These are phyloP conservation scores for Phytophthora macrochlamydospora DNA, from an alignment of 352 stramenopile genomes.

Conservation along the genomic window DNA sequence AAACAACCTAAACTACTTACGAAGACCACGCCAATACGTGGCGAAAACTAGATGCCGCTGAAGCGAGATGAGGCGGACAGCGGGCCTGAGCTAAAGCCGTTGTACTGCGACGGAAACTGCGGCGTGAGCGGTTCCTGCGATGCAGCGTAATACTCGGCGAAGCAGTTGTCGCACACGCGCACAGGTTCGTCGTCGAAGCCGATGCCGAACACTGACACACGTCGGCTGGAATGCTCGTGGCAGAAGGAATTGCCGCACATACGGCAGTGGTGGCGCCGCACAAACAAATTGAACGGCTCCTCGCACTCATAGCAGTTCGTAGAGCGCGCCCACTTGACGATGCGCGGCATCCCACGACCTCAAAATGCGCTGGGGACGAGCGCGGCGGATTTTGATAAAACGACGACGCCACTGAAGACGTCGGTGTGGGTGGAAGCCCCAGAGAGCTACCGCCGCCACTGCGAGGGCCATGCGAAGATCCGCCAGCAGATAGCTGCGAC, in stretches of 20 bases:
- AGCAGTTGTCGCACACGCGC: constrained; percentile 88
- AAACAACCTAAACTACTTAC: neutral
- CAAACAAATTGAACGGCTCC: constrained; percentile 83
- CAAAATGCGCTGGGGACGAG: constrained; percentile 33
- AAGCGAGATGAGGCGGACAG: constrained; percentile 37
- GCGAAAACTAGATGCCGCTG: constrained; percentile 32
- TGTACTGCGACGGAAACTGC: constrained; percentile 24
- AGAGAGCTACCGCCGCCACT: constrained; percentile 35
- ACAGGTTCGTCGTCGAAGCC: constrained; percentile 86
- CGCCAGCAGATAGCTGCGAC: constrained; percentile 43
- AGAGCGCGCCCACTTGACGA: constrained; percentile 84
- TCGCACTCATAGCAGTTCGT: constrained; percentile 87
- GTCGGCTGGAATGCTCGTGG: constrained; percentile 82
- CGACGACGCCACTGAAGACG: constrained; percentile 35
- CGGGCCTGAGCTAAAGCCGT: constrained; percentile 30
- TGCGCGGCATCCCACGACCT: constrained; percentile 47
- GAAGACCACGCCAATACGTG: neutral
- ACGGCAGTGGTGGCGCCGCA: constrained; percentile 84
- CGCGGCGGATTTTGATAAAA: constrained; percentile 37
- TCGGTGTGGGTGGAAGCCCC: constrained; percentile 34
- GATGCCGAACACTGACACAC: constrained; percentile 74
- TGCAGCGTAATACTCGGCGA: constrained; percentile 70
- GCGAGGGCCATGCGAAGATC: constrained; percentile 33
- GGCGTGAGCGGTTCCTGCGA: constrained; percentile 33
- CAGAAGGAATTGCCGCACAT: constrained; percentile 91